These are phyloP conservation scores for Erythrophleum fordii DNA, from an alignment of 306 rosid species.

Conservation along the genomic window DNA sequence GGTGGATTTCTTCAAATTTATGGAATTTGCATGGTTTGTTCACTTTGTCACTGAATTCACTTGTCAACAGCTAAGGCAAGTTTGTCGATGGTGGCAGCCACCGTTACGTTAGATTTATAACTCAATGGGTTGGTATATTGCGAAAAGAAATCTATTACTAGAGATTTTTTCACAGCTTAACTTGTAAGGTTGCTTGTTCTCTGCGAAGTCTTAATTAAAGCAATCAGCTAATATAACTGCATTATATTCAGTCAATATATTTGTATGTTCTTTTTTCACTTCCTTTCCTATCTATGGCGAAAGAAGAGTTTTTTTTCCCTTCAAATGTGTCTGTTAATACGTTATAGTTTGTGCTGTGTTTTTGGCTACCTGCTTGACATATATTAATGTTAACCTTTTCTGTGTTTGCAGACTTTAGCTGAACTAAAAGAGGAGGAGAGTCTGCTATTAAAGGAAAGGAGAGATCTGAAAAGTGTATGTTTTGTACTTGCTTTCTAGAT, in stretches of 20 bases:
- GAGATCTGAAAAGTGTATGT: constrained; percentile 54
- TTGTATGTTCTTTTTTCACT: background rate
- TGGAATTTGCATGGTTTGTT: background rate
- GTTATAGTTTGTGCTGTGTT: background rate
- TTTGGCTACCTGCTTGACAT: background rate
- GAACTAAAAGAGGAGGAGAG: constrained; percentile 71
- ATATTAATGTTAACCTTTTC: background rate
- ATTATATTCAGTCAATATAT: background rate
- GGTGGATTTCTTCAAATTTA: background rate
- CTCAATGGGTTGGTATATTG: background rate
- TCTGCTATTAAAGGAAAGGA: constrained; percentile 55
- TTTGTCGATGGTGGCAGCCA: background rate
- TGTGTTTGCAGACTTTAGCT: constrained; percentile 57
- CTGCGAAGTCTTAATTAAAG: background rate
- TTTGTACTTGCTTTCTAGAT: background rate
- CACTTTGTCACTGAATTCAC: background rate
- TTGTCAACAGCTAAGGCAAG: background rate
- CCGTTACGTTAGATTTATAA: background rate
- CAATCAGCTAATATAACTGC: background rate
- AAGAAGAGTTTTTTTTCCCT: background rate
- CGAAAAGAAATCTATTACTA: background rate
- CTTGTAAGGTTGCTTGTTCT: background rate
- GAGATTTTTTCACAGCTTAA: background rate
- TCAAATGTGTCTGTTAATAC: background rate
- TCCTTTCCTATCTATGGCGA: background rate